Percentiles rank a stretch among this genome's conserved stretches.
phyloP scores from a whole-genome alignment of 345 rosid genomes.

The Salix dunnii region DNA sequence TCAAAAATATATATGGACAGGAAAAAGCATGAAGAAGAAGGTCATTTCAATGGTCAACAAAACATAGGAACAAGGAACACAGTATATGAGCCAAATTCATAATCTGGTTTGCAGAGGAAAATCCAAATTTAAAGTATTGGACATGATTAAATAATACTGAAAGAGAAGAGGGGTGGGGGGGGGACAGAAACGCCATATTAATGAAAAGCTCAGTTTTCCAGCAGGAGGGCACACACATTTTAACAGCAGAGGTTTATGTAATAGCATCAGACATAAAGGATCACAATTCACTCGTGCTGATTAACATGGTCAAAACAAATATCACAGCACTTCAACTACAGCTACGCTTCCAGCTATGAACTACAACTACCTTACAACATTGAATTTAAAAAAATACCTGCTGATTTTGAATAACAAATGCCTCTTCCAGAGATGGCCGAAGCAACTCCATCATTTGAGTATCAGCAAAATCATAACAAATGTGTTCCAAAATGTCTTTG shows the following conservation, averaged over 20 bases:
- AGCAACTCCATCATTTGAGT: conserved; percentile 98
- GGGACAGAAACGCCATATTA: not conserved
- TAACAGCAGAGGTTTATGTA: not conserved
- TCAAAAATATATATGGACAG: not conserved
- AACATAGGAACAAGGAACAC: not conserved
- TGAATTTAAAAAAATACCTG: conserved; percentile 43
- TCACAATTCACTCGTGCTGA: not conserved
- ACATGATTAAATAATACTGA: not conserved
- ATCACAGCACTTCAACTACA: not conserved
- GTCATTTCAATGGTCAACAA: not conserved
- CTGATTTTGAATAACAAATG: conserved; percentile 94
- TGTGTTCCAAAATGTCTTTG: conserved; percentile 89
- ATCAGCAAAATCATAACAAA: conserved; percentile 83
- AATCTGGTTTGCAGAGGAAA: not conserved
- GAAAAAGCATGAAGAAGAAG: not conserved
- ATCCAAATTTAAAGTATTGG: not conserved
- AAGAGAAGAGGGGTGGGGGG: not conserved
- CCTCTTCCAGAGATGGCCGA: conserved; percentile 95
- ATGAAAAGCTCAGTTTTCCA: not conserved
- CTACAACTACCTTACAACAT: not conserved
- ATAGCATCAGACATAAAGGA: not conserved
- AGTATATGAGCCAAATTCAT: not conserved
- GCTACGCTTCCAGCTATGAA: not conserved
- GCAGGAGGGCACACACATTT: not conserved
- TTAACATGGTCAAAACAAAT: not conserved